Evolutionary conservation across 331 rosid genomes (phyloP), one percentile per base, ranked within the genome.

Genomic region (Acacia pycnantha): DNA sequence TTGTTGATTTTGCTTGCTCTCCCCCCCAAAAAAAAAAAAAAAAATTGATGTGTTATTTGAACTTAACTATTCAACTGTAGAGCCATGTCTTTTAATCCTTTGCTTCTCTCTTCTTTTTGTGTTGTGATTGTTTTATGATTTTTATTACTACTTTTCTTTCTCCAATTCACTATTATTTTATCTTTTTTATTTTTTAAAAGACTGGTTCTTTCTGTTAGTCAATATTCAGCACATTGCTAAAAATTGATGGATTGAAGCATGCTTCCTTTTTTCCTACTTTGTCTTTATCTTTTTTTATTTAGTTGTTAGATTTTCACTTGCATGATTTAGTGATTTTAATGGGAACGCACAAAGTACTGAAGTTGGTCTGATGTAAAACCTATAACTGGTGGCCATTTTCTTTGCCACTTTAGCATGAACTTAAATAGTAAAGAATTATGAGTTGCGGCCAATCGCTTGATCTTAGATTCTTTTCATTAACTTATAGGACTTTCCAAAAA

Each of bases 321-420:
- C 37, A 50, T 53, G 67, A 58, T 70, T 50, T 68, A 62, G 41
- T 81, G 68, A 50, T 47, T 65, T 74, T 74, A 51, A 35, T 22
- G 22, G 16, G 13, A 50, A 51, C 5, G 24, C 53, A 33, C 27
- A 22, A 33, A 78, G 56, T 74, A 59, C 75, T 61, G 72, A 77
- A 77, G 81, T 41, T n/a, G 82, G 37, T 47, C 27, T 53, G 65
- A 10, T 53, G 46, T 33, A 74, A 66, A 66, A 18, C 6, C 40
- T 53, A 54, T 56, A 79, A 54, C 61, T 70, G 19, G 54, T 76
- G 27, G 56, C 27, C 18, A 29, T 79, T 35, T 54, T 61, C 50
- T 72, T 54, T 71, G 62, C 40, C 82, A 70, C 85, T 4, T 69
- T 27, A 29, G 53, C 74, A 24, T 70, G 22, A 14, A 47, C 64